These are phyloP conservation scores for Schwanniomyces sp. DNA, from an alignment of 805 yeast species.

Conservation along the genomic window DNA sequence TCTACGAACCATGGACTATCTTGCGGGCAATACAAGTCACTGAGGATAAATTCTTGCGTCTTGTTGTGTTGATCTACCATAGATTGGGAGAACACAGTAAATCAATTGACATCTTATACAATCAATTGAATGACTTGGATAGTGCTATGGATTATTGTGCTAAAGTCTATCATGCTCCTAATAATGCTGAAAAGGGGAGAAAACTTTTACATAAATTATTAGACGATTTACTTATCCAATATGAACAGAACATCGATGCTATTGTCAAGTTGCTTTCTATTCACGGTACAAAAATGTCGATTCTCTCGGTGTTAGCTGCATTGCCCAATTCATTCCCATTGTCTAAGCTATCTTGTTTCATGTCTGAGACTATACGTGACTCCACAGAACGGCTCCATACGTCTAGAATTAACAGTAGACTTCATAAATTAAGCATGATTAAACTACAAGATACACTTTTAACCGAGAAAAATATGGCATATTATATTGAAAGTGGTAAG, in stretches of 20 bases:
- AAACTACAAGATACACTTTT: slow-evolving; percentile 46
- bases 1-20: slow-evolving; percentile 39
- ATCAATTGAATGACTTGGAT: slow-evolving; percentile 54
- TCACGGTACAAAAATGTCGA: slow-evolving; percentile 51
- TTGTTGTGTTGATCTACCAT: slow-evolving; percentile 58
- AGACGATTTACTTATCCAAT: slow-evolving; percentile 43
- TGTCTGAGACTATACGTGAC: slow-evolving; percentile 45
- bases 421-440: slow-evolving; percentile 55
- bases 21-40: slow-evolving; percentile 32
- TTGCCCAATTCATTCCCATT: slow-evolving; percentile 55
- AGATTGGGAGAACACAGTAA: slow-evolving; percentile 60
- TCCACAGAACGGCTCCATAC: slow-evolving; percentile 40
- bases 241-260: slow-evolving; percentile 30
- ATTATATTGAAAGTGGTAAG: slow-evolving; percentile 36
- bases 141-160: slow-evolving; percentile 65
- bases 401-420: slow-evolving; percentile 43
- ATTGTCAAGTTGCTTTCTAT: slow-evolving; percentile 41
- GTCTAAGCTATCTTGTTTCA: slow-evolving; percentile 38
- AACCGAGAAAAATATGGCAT: slow-evolving; percentile 32
- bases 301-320: slow-evolving; percentile 42
- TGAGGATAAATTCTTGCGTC: slow-evolving; percentile 34
- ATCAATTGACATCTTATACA: slow-evolving; percentile 61
- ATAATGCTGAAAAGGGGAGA: slow-evolving; percentile 40
- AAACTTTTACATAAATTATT: slow-evolving; percentile 50
- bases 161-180: slow-evolving; percentile 36